Base-by-base conservation (phyloP, 306 rosid genomes). In the Hippophae rhamnoides region DNA sequence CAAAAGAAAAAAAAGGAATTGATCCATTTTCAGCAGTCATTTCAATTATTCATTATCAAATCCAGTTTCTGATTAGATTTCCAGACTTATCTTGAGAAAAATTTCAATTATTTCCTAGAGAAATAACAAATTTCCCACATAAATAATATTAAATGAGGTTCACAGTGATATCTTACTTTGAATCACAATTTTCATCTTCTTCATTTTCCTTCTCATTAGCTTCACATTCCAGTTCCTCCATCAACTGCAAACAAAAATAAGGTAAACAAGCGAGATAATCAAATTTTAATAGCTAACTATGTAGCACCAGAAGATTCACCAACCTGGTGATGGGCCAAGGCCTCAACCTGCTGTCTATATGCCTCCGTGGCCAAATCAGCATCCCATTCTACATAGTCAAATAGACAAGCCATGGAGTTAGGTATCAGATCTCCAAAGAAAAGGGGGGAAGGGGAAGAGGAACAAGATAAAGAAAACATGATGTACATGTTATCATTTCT, bases 291-390 rank as follows among this genome's bases (percentile, higher is more conserved):
- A 43, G 13, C 53, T 48, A 41, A 69, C 69, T 51, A 23, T 13
- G 41, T 25, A n/a, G 52, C 64, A 64, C 26, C 65, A 31, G 63
- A 53, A 44, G 56, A 67, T 56, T 58, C 53, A 63, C 75, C 41
- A 67, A 88, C 99, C 90, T 85, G 95, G 78, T 85, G 87, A 68
- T 92, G 99, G 64, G 96, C 84, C 79, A 92, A 72, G 72, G 93
- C 85, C 82, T 92, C 96, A 56, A 92, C 99, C 78, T 88, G 85
- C 77, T 92, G 99, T 12, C 99, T 80, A 82, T 92, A 92, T 60
- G 99, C 99, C 79, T 76, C 90, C 31, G 99, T 92, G 27, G 99
- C 99, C 70, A 83, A 85, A 73, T 92, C 99, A 65, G 96, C 89
- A 82, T 92, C 99, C 99, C 99, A 92, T 41, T 87, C 99, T 92